Percentiles rank a stretch among this genome's conserved stretches.
These are phyloP conservation scores for Lasiosphaeris hirsuta DNA, from an alignment of 495 filamentous ascomycete genomes.

Conservation along the genomic window DNA sequence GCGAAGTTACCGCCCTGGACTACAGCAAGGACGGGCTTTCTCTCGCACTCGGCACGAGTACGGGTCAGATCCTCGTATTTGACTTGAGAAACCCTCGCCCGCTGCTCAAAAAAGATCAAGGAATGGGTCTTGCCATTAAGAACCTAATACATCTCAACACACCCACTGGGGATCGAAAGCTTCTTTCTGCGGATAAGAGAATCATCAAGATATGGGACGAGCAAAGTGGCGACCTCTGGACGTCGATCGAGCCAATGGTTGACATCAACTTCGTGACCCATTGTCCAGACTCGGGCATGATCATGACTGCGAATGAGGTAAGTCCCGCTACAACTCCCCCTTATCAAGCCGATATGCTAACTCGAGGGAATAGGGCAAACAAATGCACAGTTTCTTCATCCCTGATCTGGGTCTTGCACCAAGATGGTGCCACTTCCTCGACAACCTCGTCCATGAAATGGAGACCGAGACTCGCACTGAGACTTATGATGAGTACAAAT, in stretches of 20 bases:
- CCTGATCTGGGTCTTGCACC: slow-evolving; percentile 84
- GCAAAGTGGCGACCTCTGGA: slow-evolving; percentile 78
- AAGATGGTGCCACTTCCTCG: slow-evolving; percentile 92
- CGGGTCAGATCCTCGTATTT: slow-evolving; percentile 86
- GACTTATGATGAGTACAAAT: slow-evolving; percentile 98
- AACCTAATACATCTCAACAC: slow-evolving; percentile 82
- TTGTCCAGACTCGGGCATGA: slow-evolving; percentile 83
- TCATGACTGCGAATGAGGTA: slow-evolving; percentile 94
- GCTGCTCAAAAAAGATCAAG: slow-evolving; percentile 87
- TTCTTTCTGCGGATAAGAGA: slow-evolving; percentile 86
- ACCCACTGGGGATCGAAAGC: slow-evolving; percentile 75
- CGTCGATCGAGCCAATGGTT: slow-evolving; percentile 88
- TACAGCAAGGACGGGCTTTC: slow-evolving; percentile 84
- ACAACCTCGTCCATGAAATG: slow-evolving; percentile 98
- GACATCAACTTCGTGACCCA: slow-evolving; percentile 91
- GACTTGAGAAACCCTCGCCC: slow-evolving; percentile 87
- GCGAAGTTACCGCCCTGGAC: slow-evolving; percentile 81
- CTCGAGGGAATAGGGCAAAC: slow-evolving; percentile 23
- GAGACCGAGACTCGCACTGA: slow-evolving; percentile 69
- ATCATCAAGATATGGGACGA: slow-evolving; percentile 98
- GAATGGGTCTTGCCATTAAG: slow-evolving; percentile 91
- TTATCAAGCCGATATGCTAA: neutral
- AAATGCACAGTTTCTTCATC: slow-evolving; percentile 89
- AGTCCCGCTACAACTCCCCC: slow-evolving; percentile 47
- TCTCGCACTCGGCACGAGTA: slow-evolving; percentile 81